A percentile compares a stretch with the other conserved stretches of the same genome.
Conservation (phyloP, 208 protist species). For the Acanthamoeba royreba region DNA sequence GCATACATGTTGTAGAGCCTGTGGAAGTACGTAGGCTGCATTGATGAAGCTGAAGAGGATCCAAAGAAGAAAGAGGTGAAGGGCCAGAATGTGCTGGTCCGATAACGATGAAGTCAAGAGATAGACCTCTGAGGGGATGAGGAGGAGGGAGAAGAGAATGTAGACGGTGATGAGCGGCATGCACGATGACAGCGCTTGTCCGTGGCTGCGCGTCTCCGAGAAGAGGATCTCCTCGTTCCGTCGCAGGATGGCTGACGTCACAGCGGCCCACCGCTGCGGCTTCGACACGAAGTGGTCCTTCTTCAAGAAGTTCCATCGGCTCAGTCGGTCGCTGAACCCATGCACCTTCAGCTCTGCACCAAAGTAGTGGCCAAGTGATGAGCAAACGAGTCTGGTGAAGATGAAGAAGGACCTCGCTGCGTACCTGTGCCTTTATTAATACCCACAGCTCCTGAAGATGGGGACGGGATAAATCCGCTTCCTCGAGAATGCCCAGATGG, state of each 20-base stretch:
- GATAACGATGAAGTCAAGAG: neutral
- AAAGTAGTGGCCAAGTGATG: too few species aligned
- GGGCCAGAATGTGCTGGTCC: neutral
- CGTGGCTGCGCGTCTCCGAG: neutral
- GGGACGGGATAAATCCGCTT: too few species aligned
- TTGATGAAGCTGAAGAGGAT: neutral
- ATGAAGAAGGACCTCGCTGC: too few species aligned
- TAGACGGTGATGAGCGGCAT: neutral
- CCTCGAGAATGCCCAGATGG: too few species aligned
- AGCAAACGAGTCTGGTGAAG: too few species aligned
- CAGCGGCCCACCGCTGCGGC: neutral
- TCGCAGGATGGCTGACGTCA: neutral
- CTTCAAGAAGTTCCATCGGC: neutral
- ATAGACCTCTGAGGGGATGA: neutral
- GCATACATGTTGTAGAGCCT: neutral
- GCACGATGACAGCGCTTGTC: neutral
- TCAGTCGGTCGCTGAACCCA: neutral
- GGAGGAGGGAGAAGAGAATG: neutral
- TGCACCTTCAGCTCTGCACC: conserved; percentile 1
- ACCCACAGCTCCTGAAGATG: too few species aligned
- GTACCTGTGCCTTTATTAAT: too few species aligned
- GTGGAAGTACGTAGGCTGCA: neutral
- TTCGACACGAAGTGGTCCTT: neutral
- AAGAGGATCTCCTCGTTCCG: conserved; percentile 2
- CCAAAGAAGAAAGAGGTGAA: neutral